Conservation (phyloP, 2,329 filamentous ascomycete species). For the Fusarium coicis region DNA sequence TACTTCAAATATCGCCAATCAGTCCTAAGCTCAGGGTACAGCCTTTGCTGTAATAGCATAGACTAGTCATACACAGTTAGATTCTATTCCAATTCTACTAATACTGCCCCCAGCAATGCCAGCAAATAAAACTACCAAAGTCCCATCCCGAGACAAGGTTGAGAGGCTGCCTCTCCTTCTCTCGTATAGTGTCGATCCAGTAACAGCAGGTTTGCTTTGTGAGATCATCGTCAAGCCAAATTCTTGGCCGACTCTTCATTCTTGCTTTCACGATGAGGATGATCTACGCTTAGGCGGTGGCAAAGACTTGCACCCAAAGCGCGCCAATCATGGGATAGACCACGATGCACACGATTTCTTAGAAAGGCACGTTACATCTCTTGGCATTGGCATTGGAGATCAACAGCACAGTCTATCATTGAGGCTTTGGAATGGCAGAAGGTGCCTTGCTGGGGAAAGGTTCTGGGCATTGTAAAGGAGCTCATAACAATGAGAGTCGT, state of each 20-base stretch:
- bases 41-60: background rate
- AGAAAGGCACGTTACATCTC: constrained; percentile 4
- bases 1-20: background rate
- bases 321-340: constrained; percentile 2
- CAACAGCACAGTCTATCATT: background rate
- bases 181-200: background rate
- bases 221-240: background rate
- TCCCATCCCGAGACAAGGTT: background rate
- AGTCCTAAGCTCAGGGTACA: background rate
- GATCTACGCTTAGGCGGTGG: constrained; percentile 1
- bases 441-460: background rate
- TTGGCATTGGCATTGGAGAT: background rate
- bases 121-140: background rate
- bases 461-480: background rate
- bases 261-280: background rate
- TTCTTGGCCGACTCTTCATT: background rate
- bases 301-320: background rate
- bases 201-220: background rate
- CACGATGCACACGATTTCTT: background rate
- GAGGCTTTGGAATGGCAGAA: constrained; percentile 5
- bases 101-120: background rate
- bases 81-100: background rate
- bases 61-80: no score
- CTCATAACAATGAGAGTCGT: background rate
- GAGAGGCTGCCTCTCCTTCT: background rate